phyloP scores from a whole-genome alignment of 2,329 filamentous ascomycete genomes.

The Penicillium sp. region DNA sequence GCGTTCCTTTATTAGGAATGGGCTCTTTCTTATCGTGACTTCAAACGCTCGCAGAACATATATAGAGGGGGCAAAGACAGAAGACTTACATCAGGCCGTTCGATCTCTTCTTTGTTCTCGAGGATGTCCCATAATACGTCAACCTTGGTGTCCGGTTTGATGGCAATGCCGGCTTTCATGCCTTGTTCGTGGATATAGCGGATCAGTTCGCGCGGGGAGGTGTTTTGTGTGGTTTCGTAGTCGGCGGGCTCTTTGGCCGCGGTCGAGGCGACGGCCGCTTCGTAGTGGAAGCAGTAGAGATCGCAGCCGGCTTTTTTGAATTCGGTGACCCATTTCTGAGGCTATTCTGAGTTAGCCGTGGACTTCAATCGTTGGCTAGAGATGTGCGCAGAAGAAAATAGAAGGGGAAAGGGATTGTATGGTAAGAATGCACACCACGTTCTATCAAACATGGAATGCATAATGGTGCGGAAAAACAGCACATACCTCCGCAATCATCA shows the following conservation, averaged over 20 bases:
- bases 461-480: too few relatives aligned
- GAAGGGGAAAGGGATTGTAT: too few relatives aligned
- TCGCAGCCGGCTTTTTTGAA: slow-evolving; percentile 94
- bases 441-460: too few relatives aligned
- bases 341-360: neutral
- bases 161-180: slow-evolving; percentile 87
- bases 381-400: too few relatives aligned
- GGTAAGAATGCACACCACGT: too few relatives aligned
- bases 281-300: slow-evolving; percentile 99
- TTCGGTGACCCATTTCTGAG: slow-evolving; percentile 96
- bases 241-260: slow-evolving; percentile 76
- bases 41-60: neutral
- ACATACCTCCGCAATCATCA: slow-evolving; percentile 96
- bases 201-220: slow-evolving; percentile 79
- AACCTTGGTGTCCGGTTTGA: slow-evolving; percentile 88
- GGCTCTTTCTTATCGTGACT: neutral
- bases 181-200: slow-evolving; percentile 84
- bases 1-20: slow-evolving; percentile 1
- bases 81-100: slow-evolving; percentile 77
- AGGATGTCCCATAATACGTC: slow-evolving; percentile 91
- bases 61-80: too few relatives aligned
- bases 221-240: slow-evolving; percentile 60
- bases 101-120: slow-evolving; percentile 66
- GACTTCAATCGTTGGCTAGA: too few relatives aligned
- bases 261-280: slow-evolving; percentile 79